phyloP scores from a whole-genome alignment of 2,329 filamentous ascomycete species.

The Lasiodiplodia hormozganensis region DNA sequence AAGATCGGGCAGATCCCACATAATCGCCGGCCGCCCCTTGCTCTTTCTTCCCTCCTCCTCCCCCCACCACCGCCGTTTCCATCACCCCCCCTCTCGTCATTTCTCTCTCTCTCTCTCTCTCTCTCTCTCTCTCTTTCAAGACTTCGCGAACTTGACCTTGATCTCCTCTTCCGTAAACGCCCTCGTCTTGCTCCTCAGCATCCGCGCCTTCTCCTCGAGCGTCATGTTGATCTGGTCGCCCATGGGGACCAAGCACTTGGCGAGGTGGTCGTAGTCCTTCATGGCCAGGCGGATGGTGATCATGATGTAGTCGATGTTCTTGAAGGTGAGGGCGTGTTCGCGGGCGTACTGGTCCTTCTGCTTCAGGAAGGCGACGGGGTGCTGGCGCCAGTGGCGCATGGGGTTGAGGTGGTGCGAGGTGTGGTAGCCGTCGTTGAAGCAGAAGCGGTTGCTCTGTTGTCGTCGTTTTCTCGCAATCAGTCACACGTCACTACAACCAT shows the following conservation, averaged over 20 bases:
- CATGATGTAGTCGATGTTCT: conserved; percentile 82
- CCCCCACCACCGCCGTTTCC: too few species aligned
- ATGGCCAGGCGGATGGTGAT: conserved; percentile 71
- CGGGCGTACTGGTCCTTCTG: conserved; percentile 70
- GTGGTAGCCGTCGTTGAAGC: conserved; percentile 84
- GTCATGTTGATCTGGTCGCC: conserved; percentile 73
- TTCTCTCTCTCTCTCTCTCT: too few species aligned
- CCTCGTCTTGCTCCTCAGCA: conserved; percentile 71
- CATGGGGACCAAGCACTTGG: conserved; percentile 75
- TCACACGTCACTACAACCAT: not conserved
- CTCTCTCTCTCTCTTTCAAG: not conserved
- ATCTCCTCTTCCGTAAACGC: conserved; percentile 72
- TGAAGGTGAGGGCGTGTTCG: conserved; percentile 76
- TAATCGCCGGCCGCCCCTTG: too few species aligned
- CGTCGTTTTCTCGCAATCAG: not conserved
- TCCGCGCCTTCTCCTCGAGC: conserved; percentile 66
- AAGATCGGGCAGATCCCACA: too few species aligned
- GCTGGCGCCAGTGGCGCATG: conserved; percentile 80
- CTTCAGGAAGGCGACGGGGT: conserved; percentile 75
- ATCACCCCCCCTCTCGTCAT: too few species aligned
- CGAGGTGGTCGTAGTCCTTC: conserved; percentile 75
- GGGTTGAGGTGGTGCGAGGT: conserved; percentile 83
- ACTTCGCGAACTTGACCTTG: conserved; percentile 59
- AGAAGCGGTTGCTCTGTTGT: conserved; percentile 76
- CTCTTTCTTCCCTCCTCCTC: too few species aligned